Base-by-base conservation (phyloP, 345 rosid genomes). In the Excoecaria cochinchinensis region DNA sequence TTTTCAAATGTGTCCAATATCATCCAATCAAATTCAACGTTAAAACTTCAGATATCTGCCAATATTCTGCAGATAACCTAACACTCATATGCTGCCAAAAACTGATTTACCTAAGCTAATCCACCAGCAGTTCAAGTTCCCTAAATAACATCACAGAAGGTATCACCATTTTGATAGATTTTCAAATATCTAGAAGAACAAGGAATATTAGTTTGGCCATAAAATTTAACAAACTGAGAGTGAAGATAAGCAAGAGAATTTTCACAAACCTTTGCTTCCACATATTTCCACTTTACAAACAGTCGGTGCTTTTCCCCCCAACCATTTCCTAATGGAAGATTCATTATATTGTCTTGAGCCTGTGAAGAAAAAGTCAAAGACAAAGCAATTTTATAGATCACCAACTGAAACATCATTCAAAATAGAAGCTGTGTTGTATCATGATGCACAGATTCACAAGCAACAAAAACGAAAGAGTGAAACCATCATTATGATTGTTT, bases 311-410 rank as follows among this genome's bases (percentile, higher is more conserved):
- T 96, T 79, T 87, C 95, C 52, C 98, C 99, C 98, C 99, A 96
- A n/a, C 94, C 97, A 85, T 89, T 92, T 74, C 92, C 79, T 76
- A 96, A 78, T 19, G 89, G 95, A 86, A 92, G 97, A 85, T 89
- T 93, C 92, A 88, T 89, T 14, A 92, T 75, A 82, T 92, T 91
- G 84, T 96, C 99, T 80, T 92, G 97, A 78, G 99, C 98, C 99
- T 95, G 88, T 81, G 75, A 84, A 77, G 69, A 63, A 84, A 60
- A 72, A 3, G 38, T 56, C 65, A 66, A 48, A n/a, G 5, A 53
- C 4, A 75, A 71, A 53, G 47, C 69, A 53, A 46, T 73, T 59
- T 70, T 74, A 17, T 64, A 80, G 42, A 61, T 70, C 51, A 57
- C 60, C 64, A 61, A 71, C 58, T n/a, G n/a, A n/a, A n/a, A 8